These are phyloP conservation scores for Apocynum venetum DNA, from an alignment of 257 asterid genomes.

Conservation along the genomic window DNA sequence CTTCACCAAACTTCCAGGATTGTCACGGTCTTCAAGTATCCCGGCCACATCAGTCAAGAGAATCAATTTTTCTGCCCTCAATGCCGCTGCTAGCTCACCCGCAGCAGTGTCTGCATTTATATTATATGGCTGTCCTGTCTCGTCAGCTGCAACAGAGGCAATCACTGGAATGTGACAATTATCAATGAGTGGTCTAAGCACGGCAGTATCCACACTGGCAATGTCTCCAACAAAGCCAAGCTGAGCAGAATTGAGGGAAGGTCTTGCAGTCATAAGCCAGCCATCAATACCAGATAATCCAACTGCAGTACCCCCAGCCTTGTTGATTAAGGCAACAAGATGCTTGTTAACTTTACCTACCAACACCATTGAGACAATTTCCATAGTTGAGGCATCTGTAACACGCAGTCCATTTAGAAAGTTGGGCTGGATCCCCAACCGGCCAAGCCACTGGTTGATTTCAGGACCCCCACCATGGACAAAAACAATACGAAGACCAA, in stretches of 20 bases:
- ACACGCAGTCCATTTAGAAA: conserved; percentile 77
- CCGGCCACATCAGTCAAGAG: conserved; percentile 71
- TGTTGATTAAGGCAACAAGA: conserved; percentile 70
- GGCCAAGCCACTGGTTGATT: conserved; percentile 72
- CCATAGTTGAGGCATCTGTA: conserved; percentile 78
- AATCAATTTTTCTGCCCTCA: conserved; percentile 72
- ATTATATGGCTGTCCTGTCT: conserved; percentile 51
- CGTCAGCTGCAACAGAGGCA: conserved; percentile 74
- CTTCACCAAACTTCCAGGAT: conserved; percentile 65
- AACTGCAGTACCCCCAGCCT: conserved; percentile 78
- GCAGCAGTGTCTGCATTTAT: conserved; percentile 82
- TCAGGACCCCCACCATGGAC: conserved; percentile 89
- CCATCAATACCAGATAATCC: conserved; percentile 80
- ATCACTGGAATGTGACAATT: conserved; percentile 74
- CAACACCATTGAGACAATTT: conserved; percentile 77
- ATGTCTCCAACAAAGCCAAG: conserved; percentile 89
- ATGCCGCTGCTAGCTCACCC: conserved; percentile 70
- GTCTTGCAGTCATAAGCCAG: conserved; percentile 64
- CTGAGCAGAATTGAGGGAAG: conserved; percentile 50
- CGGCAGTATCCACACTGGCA: conserved; percentile 59
- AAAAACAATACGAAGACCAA: conserved; percentile 67
- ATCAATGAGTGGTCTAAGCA: conserved; percentile 55
- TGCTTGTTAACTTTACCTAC: conserved; percentile 71
- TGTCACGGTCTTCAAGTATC: conserved; percentile 50
- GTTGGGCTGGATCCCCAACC: conserved; percentile 55